phyloP scores from a whole-genome alignment of 164 flowering plant genomes.

The Saururus chinensis region DNA sequence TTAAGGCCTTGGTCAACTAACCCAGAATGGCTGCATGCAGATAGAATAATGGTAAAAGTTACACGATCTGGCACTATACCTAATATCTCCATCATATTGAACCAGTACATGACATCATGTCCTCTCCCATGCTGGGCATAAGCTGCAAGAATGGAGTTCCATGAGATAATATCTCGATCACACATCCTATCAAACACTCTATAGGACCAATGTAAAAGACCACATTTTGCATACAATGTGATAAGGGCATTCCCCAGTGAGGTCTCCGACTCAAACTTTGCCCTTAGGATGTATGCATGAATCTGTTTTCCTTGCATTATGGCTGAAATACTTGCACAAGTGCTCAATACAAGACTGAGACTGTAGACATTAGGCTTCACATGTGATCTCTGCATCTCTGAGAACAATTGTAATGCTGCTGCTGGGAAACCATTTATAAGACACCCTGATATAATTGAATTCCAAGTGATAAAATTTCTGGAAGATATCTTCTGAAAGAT shows the following conservation, averaged over 20 bases:
- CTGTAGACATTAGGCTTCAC: constrained; percentile 39
- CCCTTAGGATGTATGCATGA: constrained; percentile 45
- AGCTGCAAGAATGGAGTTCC: constrained; percentile 56
- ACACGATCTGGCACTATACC: constrained; percentile 35
- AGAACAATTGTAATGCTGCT: constrained; percentile 35
- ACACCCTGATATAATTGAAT: constrained; percentile 51
- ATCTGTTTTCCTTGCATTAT: constrained; percentile 45
- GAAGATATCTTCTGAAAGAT: constrained; percentile 30
- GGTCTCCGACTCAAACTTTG: constrained; percentile 18
- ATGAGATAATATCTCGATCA: constrained; percentile 37
- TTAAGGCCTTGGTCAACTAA: constrained; percentile 37
- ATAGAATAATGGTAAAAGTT: constrained; percentile 51
- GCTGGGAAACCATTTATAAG: constrained; percentile 33
- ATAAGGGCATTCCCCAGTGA: constrained; percentile 48
- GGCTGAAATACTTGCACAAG: constrained; percentile 42
- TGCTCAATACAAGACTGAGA: constrained; percentile 37
- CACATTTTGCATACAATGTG: constrained; percentile 54
- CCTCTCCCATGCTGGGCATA: constrained; percentile 61
- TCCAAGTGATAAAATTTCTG: constrained; percentile 69
- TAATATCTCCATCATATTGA: constrained; percentile 28
- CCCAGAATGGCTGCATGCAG: constrained; percentile 70
- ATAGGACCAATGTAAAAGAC: constrained; percentile 31
- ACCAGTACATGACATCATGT: constrained; percentile 36
- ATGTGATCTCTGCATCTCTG: constrained; percentile 22
- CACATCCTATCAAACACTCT: constrained; percentile 33